Evolutionary conservation across 805 yeast species (phyloP).

Genomic region (Kodamaea jinghongensis): DNA sequence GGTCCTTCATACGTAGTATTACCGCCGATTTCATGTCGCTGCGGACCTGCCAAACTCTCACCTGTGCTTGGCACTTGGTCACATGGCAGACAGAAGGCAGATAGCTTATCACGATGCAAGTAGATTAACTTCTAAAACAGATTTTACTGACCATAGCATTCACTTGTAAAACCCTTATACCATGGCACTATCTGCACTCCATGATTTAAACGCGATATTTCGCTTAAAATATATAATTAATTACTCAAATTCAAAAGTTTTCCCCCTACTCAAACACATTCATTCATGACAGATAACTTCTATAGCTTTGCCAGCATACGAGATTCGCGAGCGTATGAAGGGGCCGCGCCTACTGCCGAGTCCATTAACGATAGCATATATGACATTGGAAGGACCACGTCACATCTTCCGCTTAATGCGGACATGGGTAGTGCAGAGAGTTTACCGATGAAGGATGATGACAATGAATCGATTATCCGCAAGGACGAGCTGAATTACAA

Average conservation of each 20-base stretch:
- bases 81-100: no score
- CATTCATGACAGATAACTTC: conserved; percentile 5
- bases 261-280: no score
- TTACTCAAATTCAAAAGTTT: no score
- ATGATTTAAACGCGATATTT: no score
- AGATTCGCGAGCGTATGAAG: conserved; percentile 2
- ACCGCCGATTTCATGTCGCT: no score
- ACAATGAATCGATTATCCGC: conserved; percentile 1
- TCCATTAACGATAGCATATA: neutral
- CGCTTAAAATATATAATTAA: neutral
- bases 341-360: conserved; percentile 1
- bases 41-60: no score
- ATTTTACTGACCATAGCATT: no score
- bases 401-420: neutral
- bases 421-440: neutral
- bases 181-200: no score
- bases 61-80: neutral
- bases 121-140: no score
- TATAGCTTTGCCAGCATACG: conserved; percentile 9
- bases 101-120: no score
- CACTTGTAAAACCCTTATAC: no score
- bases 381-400: neutral
- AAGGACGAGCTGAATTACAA: conserved; percentile 9
- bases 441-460: neutral
- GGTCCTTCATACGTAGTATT: neutral